Base-by-base conservation (phyloP, 164 flowering plant genomes). In the Kingdonia uniflora region DNA sequence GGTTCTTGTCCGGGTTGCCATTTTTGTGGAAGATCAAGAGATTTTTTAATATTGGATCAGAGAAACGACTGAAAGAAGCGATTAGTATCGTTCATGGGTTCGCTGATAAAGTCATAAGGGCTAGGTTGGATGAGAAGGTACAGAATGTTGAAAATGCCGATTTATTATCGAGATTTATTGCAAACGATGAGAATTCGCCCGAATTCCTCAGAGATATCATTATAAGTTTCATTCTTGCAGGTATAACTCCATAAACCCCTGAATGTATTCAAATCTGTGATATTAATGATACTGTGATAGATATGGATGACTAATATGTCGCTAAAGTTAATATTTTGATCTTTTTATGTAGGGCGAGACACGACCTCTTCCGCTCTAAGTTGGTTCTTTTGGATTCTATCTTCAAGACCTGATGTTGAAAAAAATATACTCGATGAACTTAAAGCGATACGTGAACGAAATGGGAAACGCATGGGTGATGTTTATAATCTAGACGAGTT, bases 161-260 rank as follows among this genome's bases (percentile, higher is more conserved):
- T 47, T 21, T 47, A 25, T 23, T 47, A 47, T 47, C 51, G 1
- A 20, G 51, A 47, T 47, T 47, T 22, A 47, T 47, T 5, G 5
- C 2, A 0, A 17, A 15, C 2, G 6, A 8, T 22, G 29, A 19
- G 19, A 19, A 47, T 4, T 22, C 51, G 17, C 11, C 13, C 14
- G 23, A 47, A 13, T 47, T 47, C n/a, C 15, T 47, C 2, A 5
- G 51, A 20, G 29, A 47, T 22, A 22, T 47, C 1, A 22, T 22
- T 0, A 13, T 47, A 8, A 47, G 51, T 24, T 47, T 47, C 14
- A 20, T 47, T 10, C 51, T 47, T 20, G 51, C 51, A 6, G 48
- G 48, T 6, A 44, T 17, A 13, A 23, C n/a, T n/a, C n/a, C n/a
- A n/a, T n/a, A n/a, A n/a, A n/a, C n/a, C n/a, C n/a, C n/a, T n/a